Conservation (phyloP, 176 grass and related monocot genomes). For the Elaeis guineensis region DNA sequence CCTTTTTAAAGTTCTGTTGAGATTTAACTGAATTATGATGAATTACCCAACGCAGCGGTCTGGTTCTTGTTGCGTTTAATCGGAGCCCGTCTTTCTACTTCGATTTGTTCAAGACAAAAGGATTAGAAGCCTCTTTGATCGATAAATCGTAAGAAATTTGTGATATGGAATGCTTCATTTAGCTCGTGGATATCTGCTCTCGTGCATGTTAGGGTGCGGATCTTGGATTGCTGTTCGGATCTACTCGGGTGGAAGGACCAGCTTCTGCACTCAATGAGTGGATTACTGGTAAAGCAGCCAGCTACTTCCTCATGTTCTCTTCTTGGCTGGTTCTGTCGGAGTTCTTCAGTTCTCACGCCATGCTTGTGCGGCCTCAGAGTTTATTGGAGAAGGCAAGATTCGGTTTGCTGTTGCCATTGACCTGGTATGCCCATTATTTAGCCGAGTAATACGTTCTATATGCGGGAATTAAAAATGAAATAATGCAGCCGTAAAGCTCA, state of each 20-base stretch:
- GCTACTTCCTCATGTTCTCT: no score
- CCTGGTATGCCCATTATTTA: slow-evolving; percentile 31
- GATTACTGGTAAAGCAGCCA: neutral
- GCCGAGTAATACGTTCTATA: no score
- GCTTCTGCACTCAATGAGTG: slow-evolving; percentile 16
- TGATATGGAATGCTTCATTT: neutral
- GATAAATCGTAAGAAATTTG: no score
- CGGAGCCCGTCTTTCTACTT: slow-evolving; percentile 57
- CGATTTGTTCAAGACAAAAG: slow-evolving; percentile 27
- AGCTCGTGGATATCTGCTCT: no score
- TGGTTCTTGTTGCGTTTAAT: slow-evolving; percentile 61
- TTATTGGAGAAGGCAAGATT: slow-evolving; percentile 44
- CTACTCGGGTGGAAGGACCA: slow-evolving; percentile 76
- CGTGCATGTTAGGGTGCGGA: slow-evolving; percentile 27
- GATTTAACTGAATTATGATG: neutral
- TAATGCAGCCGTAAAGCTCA: no score
- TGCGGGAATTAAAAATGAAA: no score
- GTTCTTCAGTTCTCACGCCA: no score
- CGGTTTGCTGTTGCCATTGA: slow-evolving; percentile 66
- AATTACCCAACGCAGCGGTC: slow-evolving; percentile 31
- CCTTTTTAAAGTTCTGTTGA: neutral
- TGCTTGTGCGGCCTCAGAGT: slow-evolving; percentile 31
- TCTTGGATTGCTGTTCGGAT: slow-evolving; percentile 86
- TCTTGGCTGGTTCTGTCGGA: no score
- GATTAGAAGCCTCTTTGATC: slow-evolving; percentile 39